A percentile compares a stretch with the other conserved stretches of the same genome.
phyloP scores from a whole-genome alignment of 106 monocot genomes.

The Apostasia shenzhenica region DNA sequence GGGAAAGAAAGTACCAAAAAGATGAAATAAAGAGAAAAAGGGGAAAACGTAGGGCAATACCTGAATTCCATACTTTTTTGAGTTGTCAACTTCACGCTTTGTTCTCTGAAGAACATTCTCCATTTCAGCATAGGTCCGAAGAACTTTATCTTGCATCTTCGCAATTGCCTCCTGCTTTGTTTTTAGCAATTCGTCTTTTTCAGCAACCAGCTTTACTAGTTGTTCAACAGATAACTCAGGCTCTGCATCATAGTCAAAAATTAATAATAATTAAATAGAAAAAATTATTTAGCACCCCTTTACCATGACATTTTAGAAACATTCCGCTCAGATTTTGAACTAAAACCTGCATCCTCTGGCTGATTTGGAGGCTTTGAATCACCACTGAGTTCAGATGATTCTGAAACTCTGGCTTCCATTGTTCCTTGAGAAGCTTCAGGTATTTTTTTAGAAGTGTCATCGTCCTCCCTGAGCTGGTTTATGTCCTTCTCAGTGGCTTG shows the following conservation, averaged over 20 bases:
- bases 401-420: too few relatives aligned
- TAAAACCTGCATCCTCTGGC: conserved; percentile 14
- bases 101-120: conserved; percentile 54
- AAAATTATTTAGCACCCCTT: conserved; percentile 10
- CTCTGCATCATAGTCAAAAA: conserved; percentile 32
- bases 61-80: conserved; percentile 58
- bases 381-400: neutral
- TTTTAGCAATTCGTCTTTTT: conserved; percentile 39
- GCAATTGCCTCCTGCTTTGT: conserved; percentile 34
- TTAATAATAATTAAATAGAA: conserved; percentile 5
- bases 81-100: conserved; percentile 45
- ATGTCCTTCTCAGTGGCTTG: conserved; percentile 27
- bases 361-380: conserved; percentile 15
- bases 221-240: conserved; percentile 25
- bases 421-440: too few relatives aligned
- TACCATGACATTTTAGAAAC: neutral
- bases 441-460: neutral
- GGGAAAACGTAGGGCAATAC: conserved; percentile 3
- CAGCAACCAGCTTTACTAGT: conserved; percentile 32
- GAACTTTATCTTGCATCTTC: conserved; percentile 54
- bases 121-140: conserved; percentile 44
- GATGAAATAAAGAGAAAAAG: neutral
- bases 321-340: neutral
- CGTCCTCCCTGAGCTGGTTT: neutral
- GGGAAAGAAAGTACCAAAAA: too few relatives aligned